Evolutionary conservation across 352 stramenopile species (phyloP).

Genomic region (Pythium periplocum): DNA sequence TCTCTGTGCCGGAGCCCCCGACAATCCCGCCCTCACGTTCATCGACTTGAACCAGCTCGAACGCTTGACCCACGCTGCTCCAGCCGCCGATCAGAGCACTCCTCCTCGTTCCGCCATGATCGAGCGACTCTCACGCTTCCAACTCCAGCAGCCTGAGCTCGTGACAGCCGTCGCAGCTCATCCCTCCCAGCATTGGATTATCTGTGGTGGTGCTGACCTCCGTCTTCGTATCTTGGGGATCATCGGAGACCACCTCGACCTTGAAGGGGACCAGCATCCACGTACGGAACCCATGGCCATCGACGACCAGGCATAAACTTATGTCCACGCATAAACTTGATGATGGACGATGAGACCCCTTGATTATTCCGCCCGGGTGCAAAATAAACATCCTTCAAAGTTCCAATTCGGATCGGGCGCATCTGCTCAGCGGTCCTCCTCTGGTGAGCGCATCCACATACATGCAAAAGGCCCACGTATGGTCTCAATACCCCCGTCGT

Average conservation of each 20-base stretch:
- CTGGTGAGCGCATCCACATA: too few species aligned
- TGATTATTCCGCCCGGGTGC: too few species aligned
- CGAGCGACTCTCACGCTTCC: slow-evolving; percentile 14
- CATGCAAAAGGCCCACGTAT: too few species aligned
- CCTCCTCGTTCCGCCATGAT: not conserved
- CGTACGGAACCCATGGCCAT: too few species aligned
- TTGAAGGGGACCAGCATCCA: too few species aligned
- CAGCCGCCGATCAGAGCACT: not conserved
- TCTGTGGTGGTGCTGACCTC: slow-evolving; percentile 15
- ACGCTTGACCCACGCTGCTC: not conserved
- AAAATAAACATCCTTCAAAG: too few species aligned
- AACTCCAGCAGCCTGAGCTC: slow-evolving; percentile 5
- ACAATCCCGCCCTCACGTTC: slow-evolving; percentile 34
- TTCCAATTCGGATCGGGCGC: too few species aligned
- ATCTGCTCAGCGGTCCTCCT: too few species aligned
- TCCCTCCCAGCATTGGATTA: slow-evolving; percentile 12
- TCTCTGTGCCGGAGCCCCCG: slow-evolving; percentile 39
- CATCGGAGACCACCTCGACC: not conserved
- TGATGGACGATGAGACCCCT: too few species aligned
- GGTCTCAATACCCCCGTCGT: too few species aligned
- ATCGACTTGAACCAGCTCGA: slow-evolving; percentile 45
- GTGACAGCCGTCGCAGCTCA: slow-evolving; percentile 16
- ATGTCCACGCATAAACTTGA: too few species aligned
- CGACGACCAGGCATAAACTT: too few species aligned
- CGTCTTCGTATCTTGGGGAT: slow-evolving; percentile 7